These are phyloP conservation scores for Scheffersomyces stambukii DNA, from an alignment of 1,139 yeast genomes.

Conservation along the genomic window DNA sequence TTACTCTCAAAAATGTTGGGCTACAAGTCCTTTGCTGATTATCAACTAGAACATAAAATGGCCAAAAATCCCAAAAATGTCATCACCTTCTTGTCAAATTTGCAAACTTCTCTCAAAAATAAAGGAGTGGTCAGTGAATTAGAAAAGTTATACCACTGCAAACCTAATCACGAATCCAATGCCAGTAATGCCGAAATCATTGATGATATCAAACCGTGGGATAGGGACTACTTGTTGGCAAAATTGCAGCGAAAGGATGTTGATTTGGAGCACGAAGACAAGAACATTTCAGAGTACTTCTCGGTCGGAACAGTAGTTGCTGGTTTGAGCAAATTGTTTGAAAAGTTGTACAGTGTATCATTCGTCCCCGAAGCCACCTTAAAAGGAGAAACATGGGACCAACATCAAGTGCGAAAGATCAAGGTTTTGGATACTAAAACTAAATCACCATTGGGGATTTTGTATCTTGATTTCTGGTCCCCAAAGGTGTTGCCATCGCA, in stretches of 20 bases:
- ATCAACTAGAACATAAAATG: constrained; percentile 87
- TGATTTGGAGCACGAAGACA: constrained; percentile 11
- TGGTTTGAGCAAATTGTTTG: constrained; percentile 73
- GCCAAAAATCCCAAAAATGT: constrained; percentile 81
- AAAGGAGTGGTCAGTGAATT: constrained; percentile 64
- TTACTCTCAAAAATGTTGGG: constrained; percentile 74
- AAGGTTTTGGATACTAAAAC: constrained; percentile 47
- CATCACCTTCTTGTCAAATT: constrained; percentile 55
- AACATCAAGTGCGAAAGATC: constrained; percentile 74
- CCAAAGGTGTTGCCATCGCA: constrained; percentile 73
- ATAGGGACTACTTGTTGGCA: constrained; percentile 63
- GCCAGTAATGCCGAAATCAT: constrained; percentile 37
- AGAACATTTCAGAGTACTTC: constrained; percentile 56
- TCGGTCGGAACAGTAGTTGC: constrained; percentile 85
- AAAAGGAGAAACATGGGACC: constrained; percentile 84
- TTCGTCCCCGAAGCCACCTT: constrained; percentile 62
- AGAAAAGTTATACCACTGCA: constrained; percentile 34
- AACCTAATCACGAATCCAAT: constrained; percentile 21
- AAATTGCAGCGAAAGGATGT: constrained; percentile 14
- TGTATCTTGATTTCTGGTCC: constrained; percentile 46
- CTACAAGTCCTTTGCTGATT: constrained; percentile 65
- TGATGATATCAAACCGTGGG: constrained; percentile 76
- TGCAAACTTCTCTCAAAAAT: constrained; percentile 42
- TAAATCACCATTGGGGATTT: constrained; percentile 37
- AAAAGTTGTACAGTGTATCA: constrained; percentile 68